phyloP scores from a whole-genome alignment of 106 monocot species.

The Hemerocallis citrina region DNA sequence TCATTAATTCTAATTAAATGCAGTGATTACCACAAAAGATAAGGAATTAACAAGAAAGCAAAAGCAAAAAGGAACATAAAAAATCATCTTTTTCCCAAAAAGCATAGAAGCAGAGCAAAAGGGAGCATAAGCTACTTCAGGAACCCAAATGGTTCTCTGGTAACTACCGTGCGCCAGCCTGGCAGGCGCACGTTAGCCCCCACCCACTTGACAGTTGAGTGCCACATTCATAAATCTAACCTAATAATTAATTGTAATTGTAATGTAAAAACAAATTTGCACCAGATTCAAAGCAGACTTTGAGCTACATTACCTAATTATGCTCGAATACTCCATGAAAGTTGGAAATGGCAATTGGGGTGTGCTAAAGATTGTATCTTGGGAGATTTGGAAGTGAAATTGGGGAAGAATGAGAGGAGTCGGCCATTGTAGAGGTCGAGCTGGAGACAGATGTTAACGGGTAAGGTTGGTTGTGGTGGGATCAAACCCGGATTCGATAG shows the following conservation, averaged over 20 bases:
- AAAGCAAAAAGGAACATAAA: constrained; percentile 10
- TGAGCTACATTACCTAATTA: background rate
- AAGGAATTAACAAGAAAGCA: background rate
- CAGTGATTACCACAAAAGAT: background rate
- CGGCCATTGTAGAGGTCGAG: background rate
- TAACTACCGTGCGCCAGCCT: constrained; percentile 17
- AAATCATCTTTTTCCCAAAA: constrained; percentile 10
- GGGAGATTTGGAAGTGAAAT: background rate
- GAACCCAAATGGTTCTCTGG: background rate
- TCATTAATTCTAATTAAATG: background rate
- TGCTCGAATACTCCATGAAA: background rate
- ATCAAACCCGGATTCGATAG: no score
- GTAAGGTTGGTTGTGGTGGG: no score
- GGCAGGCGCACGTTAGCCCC: constrained; percentile 12
- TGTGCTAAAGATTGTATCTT: no score
- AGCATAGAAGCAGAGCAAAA: constrained; percentile 3
- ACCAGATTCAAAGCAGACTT: background rate
- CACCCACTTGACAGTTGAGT: background rate
- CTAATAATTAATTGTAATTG: background rate
- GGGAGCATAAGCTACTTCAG: background rate
- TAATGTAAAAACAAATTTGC: background rate
- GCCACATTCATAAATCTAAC: background rate
- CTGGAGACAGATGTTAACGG: no score
- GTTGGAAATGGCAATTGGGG: no score
- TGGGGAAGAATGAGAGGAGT: background rate